Evolutionary conservation across 2,329 filamentous ascomycete species (phyloP).

Genomic region (Fusarium sp.): DNA sequence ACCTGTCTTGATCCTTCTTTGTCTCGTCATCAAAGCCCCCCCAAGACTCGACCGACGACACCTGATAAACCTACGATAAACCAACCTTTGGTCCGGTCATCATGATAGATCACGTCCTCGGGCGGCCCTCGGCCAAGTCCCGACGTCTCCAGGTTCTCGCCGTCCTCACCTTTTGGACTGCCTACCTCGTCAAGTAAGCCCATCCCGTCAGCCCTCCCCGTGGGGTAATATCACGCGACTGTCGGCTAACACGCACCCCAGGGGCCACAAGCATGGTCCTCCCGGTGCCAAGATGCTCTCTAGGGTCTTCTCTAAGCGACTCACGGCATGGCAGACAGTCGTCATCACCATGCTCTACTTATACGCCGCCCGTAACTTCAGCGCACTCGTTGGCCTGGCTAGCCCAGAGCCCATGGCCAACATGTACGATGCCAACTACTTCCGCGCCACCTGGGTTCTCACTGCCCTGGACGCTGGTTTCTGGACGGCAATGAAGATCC

Average conservation of each 20-base stretch:
- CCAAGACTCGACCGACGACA: neutral
- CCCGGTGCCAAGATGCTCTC: constrained; percentile 76
- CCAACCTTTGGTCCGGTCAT: constrained; percentile 8
- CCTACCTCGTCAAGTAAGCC: constrained; percentile 77
- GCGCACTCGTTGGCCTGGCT: constrained; percentile 87
- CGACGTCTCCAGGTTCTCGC: constrained; percentile 90
- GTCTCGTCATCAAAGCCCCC: constrained; percentile 5
- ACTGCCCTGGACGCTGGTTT: constrained; percentile 96
- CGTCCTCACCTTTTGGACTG: constrained; percentile 89
- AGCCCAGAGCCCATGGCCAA: constrained; percentile 93
- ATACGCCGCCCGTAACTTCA: constrained; percentile 91
- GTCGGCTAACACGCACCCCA: constrained; percentile 49
- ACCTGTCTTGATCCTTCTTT: constrained; percentile 21
- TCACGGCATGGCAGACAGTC: constrained; percentile 90
- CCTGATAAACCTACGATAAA: neutral
- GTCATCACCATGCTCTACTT: constrained; percentile 88
- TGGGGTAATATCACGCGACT: constrained; percentile 3
- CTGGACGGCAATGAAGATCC: constrained; percentile 97
- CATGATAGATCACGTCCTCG: constrained; percentile 88
- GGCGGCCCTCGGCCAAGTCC: constrained; percentile 88
- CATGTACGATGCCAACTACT: constrained; percentile 91
- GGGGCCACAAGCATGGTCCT: constrained; percentile 89
- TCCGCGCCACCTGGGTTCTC: constrained; percentile 94
- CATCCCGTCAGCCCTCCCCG: neutral
- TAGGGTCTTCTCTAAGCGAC: constrained; percentile 68